Evolutionary conservation across 139 green algal species (phyloP).

Genomic region (Chlorella sp.): DNA sequence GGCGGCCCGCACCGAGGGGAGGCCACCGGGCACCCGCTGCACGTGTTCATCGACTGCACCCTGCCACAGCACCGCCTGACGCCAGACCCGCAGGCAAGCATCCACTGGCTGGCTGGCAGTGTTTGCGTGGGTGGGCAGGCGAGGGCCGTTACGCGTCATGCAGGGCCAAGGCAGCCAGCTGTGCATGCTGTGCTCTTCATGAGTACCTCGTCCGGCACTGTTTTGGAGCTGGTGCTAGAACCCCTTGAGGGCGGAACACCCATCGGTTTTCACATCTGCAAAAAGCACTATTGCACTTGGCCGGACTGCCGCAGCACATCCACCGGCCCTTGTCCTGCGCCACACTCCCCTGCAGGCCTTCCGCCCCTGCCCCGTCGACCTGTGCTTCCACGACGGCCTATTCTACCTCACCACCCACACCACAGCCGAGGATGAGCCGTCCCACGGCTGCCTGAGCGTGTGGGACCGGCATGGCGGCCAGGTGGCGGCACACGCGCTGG

Average conservation of each 20-base stretch:
- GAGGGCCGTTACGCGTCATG: no score
- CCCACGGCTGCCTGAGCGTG: slow-evolving; percentile 2
- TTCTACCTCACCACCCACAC: slow-evolving; percentile 22
- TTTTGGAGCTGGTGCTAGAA: no score
- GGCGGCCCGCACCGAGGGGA: neutral
- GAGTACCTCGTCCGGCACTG: no score
- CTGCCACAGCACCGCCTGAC: neutral
- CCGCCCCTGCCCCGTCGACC: neutral
- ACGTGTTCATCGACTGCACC: neutral
- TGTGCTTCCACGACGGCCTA: neutral
- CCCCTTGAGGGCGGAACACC: no score
- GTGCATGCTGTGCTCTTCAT: neutral
- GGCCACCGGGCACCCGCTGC: neutral
- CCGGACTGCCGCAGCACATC: neutral
- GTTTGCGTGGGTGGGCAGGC: neutral
- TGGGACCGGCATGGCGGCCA: neutral
- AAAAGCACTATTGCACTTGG: no score
- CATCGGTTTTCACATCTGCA: no score
- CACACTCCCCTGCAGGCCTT: neutral
- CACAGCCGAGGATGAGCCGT: neutral
- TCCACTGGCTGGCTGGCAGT: neutral
- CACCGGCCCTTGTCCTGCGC: neutral
- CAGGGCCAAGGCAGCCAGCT: neutral
- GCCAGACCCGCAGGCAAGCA: neutral
- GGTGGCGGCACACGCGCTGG: neutral